Evolutionary conservation across 1,139 yeast species (phyloP).

Genomic region (Yamadazyma triangularis): DNA sequence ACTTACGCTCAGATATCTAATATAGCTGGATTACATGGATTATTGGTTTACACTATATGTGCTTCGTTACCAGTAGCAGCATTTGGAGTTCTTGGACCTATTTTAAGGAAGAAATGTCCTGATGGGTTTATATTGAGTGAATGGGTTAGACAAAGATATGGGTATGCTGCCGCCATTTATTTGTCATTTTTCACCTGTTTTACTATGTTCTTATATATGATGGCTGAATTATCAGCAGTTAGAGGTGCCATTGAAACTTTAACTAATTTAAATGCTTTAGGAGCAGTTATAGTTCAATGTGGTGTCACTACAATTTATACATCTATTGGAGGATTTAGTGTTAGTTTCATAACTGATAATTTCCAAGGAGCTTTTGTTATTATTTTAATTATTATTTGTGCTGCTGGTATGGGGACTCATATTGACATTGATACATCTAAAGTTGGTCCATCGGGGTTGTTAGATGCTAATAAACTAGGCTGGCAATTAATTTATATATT

Average conservation of each 20-base stretch:
- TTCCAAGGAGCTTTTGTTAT: slow-evolving; percentile 78
- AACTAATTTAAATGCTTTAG: slow-evolving; percentile 76
- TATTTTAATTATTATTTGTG: slow-evolving; percentile 62
- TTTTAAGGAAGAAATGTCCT: slow-evolving; percentile 75
- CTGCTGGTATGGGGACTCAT: slow-evolving; percentile 77
- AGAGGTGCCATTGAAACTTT: slow-evolving; percentile 70
- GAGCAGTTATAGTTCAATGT: slow-evolving; percentile 83
- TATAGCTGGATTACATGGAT: slow-evolving; percentile 81
- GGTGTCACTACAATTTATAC: slow-evolving; percentile 86
- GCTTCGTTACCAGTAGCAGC: slow-evolving; percentile 82
- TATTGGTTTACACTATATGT: slow-evolving; percentile 73
- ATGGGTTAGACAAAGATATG: slow-evolving; percentile 85
- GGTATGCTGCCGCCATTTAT: slow-evolving; percentile 66
- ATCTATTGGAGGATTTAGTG: slow-evolving; percentile 83
- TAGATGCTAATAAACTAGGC: slow-evolving; percentile 66
- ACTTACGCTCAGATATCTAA: slow-evolving; percentile 88
- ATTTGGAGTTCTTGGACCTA: slow-evolving; percentile 80
- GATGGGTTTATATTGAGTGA: slow-evolving; percentile 92
- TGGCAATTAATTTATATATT: slow-evolving; percentile 88
- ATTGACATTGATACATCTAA: slow-evolving; percentile 61
- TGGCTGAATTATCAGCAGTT: slow-evolving; percentile 80
- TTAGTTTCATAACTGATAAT: slow-evolving; percentile 85
- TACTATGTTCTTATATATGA: slow-evolving; percentile 84
- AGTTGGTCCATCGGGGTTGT: slow-evolving; percentile 61
- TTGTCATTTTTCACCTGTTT: slow-evolving; percentile 78